Evolutionary conservation across 345 rosid genomes (phyloP).

Genomic region (Euphorbia tirucalli): DNA sequence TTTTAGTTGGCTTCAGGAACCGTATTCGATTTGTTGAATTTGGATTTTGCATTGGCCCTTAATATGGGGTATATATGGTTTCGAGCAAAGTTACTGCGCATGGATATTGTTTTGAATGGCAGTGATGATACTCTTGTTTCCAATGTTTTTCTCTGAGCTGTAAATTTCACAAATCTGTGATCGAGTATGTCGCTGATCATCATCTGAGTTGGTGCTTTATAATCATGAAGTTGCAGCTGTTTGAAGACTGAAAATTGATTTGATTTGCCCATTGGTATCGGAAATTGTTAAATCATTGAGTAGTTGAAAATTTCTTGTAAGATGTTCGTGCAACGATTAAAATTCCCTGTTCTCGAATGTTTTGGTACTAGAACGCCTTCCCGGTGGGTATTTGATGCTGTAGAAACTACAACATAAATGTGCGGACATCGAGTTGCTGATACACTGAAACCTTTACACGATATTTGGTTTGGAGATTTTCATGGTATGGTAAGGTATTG

Average conservation of each 20-base stretch:
- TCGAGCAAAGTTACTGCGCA: not conserved
- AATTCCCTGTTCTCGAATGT: too few relatives aligned
- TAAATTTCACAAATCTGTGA: not conserved
- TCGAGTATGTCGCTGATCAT: not conserved
- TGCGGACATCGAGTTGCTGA: too few relatives aligned
- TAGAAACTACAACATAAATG: too few relatives aligned
- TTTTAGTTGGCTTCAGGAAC: conserved; percentile 27
- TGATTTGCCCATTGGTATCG: too few relatives aligned
- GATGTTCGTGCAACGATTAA: too few relatives aligned
- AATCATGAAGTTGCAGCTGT: not conserved
- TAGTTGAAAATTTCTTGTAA: too few relatives aligned
- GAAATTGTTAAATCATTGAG: too few relatives aligned
- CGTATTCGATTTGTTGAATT: conserved; percentile 13
- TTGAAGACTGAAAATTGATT: too few relatives aligned
- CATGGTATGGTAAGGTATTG: too few relatives aligned
- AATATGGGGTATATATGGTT: conserved; percentile 16
- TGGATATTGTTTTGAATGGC: not conserved
- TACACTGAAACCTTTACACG: too few relatives aligned
- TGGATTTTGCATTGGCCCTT: not conserved
- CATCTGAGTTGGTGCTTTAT: not conserved
- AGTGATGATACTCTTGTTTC: not conserved
- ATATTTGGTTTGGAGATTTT: too few relatives aligned
- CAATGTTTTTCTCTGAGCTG: not conserved
- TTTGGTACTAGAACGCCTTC: not conserved
- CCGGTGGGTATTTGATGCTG: too few relatives aligned